phyloP scores from a whole-genome alignment of 768 basidiomycete genomes.

The Dacryopinax spathularia region DNA sequence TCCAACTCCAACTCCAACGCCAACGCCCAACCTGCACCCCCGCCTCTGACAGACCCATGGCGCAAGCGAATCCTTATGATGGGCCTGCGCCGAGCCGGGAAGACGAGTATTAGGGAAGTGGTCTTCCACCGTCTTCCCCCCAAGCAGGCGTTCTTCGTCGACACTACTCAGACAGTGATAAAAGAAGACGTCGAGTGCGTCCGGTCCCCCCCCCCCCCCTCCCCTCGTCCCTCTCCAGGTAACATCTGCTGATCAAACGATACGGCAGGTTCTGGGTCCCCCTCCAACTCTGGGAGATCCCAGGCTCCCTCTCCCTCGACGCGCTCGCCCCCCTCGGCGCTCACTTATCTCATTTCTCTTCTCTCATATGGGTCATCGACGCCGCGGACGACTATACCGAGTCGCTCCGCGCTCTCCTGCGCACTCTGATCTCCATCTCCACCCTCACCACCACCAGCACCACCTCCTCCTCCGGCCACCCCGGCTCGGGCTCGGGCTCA shows the following conservation, averaged over 20 bases:
- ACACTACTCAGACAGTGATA: conserved; percentile 63
- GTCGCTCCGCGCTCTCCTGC: conserved; percentile 5
- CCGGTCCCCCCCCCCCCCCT: neutral
- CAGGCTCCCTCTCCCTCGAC: conserved; percentile 68
- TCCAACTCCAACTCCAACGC: neutral
- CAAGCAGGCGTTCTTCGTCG: conserved; percentile 81
- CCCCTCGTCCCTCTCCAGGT: neutral
- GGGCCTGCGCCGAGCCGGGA: conserved; percentile 33
- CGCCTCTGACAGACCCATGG: neutral
- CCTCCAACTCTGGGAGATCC: conserved; percentile 91
- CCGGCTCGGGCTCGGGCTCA: neutral
- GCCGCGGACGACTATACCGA: conserved; percentile 17
- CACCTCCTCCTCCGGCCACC: conserved; percentile 38
- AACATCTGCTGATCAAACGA: conserved; percentile 1
- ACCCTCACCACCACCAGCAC: conserved; percentile 6
- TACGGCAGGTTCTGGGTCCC: conserved; percentile 68
- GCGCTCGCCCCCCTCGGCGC: conserved; percentile 41
- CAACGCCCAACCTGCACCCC: neutral
- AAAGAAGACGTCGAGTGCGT: conserved; percentile 72
- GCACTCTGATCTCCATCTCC: conserved; percentile 2
- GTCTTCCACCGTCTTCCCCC: conserved; percentile 74
- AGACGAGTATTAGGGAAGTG: conserved; percentile 80
- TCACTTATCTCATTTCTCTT: conserved; percentile 63
- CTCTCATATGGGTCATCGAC: conserved; percentile 87
- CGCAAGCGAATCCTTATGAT: neutral